These are phyloP conservation scores for Aspergillus pseudoviridinutans DNA, from an alignment of 2,329 filamentous ascomycete genomes.

Conservation along the genomic window DNA sequence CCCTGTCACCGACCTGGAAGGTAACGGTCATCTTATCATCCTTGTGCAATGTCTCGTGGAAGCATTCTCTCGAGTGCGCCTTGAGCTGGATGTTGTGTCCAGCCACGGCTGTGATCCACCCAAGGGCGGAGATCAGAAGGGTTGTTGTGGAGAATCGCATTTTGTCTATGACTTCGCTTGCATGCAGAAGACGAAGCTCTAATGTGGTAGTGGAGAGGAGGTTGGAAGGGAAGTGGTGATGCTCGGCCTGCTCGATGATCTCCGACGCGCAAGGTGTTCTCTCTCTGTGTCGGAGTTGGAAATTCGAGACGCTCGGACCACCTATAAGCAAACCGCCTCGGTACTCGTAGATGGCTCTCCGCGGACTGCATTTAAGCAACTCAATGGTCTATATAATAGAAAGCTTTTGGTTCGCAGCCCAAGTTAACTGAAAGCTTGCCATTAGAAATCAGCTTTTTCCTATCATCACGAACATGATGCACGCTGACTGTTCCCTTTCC, in stretches of 20 bases:
- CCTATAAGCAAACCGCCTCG: slow-evolving; percentile 14
- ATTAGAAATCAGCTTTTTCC: no score
- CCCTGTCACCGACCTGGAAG: slow-evolving; percentile 94
- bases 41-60: slow-evolving; percentile 86
- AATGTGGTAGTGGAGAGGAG: not conserved
- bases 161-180: slow-evolving; percentile 8
- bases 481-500: no score
- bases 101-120: slow-evolving; percentile 55
- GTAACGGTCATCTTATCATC: slow-evolving; percentile 99
- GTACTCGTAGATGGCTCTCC: not conserved
- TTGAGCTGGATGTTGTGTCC: slow-evolving; percentile 96
- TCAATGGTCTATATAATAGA: not conserved
- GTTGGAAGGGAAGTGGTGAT: slow-evolving; percentile 9
- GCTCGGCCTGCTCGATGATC: slow-evolving; percentile 4
- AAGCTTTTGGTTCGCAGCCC: no score
- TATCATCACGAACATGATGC: no score
- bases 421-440: no score
- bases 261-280: slow-evolving; percentile 34
- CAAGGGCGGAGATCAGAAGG: slow-evolving; percentile 52
- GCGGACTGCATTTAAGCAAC: not conserved
- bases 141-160: slow-evolving; percentile 42
- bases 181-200: not conserved
- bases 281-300: slow-evolving; percentile 11
- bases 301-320: slow-evolving; percentile 36
- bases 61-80: slow-evolving; percentile 93